Conservation (phyloP, 169 alveolate species). For the Eimeria praecox region DNA sequence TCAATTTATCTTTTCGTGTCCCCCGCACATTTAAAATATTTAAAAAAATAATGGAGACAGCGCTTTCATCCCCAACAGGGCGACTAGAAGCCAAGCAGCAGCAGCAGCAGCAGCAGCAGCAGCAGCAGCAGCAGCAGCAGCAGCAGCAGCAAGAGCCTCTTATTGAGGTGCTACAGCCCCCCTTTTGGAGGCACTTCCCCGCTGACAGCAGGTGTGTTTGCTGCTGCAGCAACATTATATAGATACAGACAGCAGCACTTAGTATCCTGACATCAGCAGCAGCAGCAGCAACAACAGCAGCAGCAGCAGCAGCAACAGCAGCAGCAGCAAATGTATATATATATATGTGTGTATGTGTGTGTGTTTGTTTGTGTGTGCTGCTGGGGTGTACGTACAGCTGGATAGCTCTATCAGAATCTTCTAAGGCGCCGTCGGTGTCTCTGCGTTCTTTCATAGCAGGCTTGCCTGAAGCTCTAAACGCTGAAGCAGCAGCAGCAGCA, state of each 20-base stretch:
- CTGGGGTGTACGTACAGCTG: constrained; percentile 64
- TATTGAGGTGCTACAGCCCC: constrained; percentile 73
- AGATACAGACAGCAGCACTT: neutral
- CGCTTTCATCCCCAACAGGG: constrained; percentile 75
- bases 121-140: neutral
- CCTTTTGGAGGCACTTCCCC: constrained; percentile 69
- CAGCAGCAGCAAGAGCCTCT: constrained; percentile 54
- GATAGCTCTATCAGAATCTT: constrained; percentile 51
- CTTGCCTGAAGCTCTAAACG: neutral
- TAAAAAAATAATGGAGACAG: constrained; percentile 66
- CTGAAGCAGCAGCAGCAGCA: constrained; percentile 62
- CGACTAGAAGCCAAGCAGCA: neutral
- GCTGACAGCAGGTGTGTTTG: constrained; percentile 15
- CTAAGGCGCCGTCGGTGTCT: constrained; percentile 29
- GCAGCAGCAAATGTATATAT: neutral
- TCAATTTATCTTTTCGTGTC: constrained; percentile 35
- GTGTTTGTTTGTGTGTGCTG: neutral
- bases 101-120: neutral
- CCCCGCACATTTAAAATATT: constrained; percentile 59
- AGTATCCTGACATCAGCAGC: neutral
- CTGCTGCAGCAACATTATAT: neutral
- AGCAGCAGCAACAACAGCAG: neutral
- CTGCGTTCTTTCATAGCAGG: constrained; percentile 5
- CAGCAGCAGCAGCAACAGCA: constrained; percentile 17
- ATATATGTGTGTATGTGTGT: neutral